phyloP scores from a whole-genome alignment of 1,284 basidiomycete genomes.

The Ceratobasidium sp. region DNA sequence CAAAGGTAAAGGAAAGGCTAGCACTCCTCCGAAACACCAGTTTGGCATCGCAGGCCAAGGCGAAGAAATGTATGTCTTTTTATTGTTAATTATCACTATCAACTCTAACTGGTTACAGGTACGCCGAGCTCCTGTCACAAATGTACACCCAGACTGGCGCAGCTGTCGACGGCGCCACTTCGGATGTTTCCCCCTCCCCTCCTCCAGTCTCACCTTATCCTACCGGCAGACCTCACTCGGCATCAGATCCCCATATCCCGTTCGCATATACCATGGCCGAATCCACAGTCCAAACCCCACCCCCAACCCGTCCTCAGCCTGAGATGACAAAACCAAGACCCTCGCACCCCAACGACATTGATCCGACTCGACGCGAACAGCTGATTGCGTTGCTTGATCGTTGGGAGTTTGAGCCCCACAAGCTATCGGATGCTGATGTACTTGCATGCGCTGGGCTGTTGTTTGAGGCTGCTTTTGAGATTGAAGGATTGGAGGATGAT shows the following conservation, averaged over 20 bases:
- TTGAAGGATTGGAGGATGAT: constrained; percentile 79
- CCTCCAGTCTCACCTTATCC: background rate
- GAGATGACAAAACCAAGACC: constrained; percentile 53
- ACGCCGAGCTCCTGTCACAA: constrained; percentile 84
- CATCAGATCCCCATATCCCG: constrained; percentile 57
- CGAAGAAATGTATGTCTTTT: constrained; percentile 21
- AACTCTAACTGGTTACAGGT: constrained; percentile 57
- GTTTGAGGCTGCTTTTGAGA: constrained; percentile 65
- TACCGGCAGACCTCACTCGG: constrained; percentile 20
- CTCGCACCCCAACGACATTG: constrained; percentile 48
- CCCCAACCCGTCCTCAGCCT: constrained; percentile 54
- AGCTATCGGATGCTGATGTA: constrained; percentile 82
- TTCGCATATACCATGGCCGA: constrained; percentile 62
- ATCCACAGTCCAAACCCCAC: constrained; percentile 33
- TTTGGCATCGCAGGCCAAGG: constrained; percentile 2
- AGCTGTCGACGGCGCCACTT: constrained; percentile 71
- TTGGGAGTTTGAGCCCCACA: constrained; percentile 92
- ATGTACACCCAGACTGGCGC: constrained; percentile 84
- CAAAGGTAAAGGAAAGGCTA: constrained; percentile 29
- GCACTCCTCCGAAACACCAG: background rate
- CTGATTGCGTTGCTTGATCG: constrained; percentile 75
- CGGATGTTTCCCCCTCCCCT: constrained; percentile 50
- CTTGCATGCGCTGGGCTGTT: constrained; percentile 84
- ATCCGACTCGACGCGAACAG: constrained; percentile 59
- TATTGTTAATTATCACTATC: constrained; percentile 6